Percentiles rank a stretch among this genome's conserved stretches.
Conservation (phyloP, 306 rosid genomes). For the Abrus pulchellus region DNA sequence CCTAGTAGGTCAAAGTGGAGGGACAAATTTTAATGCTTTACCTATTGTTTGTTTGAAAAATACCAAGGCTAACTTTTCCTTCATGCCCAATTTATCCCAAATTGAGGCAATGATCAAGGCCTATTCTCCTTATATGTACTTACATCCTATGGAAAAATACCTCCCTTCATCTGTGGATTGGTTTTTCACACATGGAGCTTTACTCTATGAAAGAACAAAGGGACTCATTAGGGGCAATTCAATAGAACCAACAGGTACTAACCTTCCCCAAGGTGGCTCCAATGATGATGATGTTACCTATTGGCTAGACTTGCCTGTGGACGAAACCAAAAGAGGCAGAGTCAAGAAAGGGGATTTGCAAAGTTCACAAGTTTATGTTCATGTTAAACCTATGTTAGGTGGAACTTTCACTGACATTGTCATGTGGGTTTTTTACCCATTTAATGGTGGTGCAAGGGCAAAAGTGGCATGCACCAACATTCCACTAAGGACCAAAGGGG, state of each 20-base stretch:
- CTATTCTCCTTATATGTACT: conserved; percentile 71
- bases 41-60: conserved; percentile 73
- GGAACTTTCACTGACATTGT: conserved; percentile 73
- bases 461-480: conserved; percentile 57
- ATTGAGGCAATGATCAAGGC: conserved; percentile 55
- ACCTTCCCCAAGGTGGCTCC: conserved; percentile 68
- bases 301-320: conserved; percentile 76
- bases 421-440: conserved; percentile 84
- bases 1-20: conserved; percentile 54
- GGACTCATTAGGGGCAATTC: conserved; percentile 14
- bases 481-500: conserved; percentile 66
- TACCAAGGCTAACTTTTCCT: conserved; percentile 33
- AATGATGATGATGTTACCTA: conserved; percentile 55
- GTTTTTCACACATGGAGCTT: conserved; percentile 77
- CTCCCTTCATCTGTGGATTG: conserved; percentile 70
- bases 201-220: conserved; percentile 57
- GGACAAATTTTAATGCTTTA: conserved; percentile 2
- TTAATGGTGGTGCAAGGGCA: conserved; percentile 75
- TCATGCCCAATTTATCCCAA: conserved; percentile 70
- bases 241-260: conserved; percentile 61
- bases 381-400: conserved; percentile 78
- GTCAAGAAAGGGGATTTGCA: conserved; percentile 67
- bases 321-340: conserved; percentile 49
- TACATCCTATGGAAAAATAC: conserved; percentile 70
- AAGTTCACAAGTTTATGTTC: conserved; percentile 59